Conservation (phyloP, 192 early-diverging fungal species). For the Borealophlyctis nickersoniae region DNA sequence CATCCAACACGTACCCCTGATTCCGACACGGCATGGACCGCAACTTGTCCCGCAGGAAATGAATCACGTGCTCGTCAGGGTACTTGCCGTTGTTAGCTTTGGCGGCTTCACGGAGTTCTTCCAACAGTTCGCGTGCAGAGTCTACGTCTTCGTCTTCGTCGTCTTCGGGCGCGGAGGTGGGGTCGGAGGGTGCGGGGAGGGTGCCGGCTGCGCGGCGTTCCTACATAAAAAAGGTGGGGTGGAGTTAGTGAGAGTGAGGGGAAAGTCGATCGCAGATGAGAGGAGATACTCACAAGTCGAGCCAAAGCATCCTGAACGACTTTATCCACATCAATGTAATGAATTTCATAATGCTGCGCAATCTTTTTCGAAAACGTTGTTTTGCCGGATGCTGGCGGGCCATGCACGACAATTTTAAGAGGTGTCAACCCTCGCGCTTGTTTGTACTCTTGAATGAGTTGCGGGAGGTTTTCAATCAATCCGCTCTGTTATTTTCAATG, state of each 20-base stretch:
- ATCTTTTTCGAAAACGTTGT: constrained; percentile 44
- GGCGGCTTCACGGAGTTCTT: constrained; percentile 49
- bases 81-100: constrained; percentile 46
- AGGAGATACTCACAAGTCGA: constrained; percentile 29
- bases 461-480: constrained; percentile 50
- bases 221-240: constrained; percentile 13
- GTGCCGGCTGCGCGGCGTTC: constrained; percentile 33
- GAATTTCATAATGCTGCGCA: constrained; percentile 53
- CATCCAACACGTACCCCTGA: constrained; percentile 62
- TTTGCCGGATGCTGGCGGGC: constrained; percentile 58
- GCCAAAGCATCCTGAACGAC: constrained; percentile 49
- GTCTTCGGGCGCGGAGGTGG: constrained; percentile 32
- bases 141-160: constrained; percentile 49
- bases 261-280: not conserved
- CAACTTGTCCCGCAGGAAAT: constrained; percentile 54
- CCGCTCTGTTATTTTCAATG: constrained; percentile 31
- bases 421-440: constrained; percentile 54
- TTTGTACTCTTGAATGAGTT: constrained; percentile 58
- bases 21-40: constrained; percentile 60
- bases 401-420: constrained; percentile 53
- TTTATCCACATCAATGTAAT: constrained; percentile 44
- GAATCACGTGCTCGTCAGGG: constrained; percentile 43
- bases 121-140: constrained; percentile 49
- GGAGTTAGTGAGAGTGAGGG: not conserved
- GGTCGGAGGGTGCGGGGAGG: not conserved